Base-by-base conservation (phyloP, 345 rosid species). In the Melaleuca quinquenervia region DNA sequence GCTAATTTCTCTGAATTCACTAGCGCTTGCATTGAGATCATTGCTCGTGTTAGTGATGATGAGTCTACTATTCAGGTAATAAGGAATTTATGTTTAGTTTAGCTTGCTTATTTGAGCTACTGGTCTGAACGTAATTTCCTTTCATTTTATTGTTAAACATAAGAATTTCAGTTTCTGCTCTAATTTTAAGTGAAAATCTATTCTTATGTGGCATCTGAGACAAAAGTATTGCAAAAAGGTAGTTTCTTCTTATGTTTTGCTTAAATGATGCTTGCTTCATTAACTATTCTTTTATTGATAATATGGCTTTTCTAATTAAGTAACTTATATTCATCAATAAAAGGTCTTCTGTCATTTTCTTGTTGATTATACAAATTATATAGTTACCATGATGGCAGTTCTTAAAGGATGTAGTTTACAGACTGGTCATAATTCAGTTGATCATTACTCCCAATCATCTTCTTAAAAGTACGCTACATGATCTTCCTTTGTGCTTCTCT, bases 61-160 rank as follows among this genome's bases (percentile, higher is more conserved):
- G 99, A 97, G 89, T 93, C 99, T 84, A 97, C 98, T 87, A 93
- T 97, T 84, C 99, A 97, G 98, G 99, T 96, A 93, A 91, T 82
- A 84, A 52, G 20, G 85, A 85, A 88, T 84, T 53, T 27, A 64
- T 85, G 70, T 29, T 27, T 82, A 21, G 56, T 44, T 51, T 54
- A 9, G 54, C 13, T 82, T 50, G 48, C 48, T 36, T 36, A 70
- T 36, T 70, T 11, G 48, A 70, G 80, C 48, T 70, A 70, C 80
- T 70, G 48, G 80, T 70, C 80, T 70, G 48, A 70, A 70, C 3
- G 24, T 36, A 36, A 70, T 70, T 36, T 70, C 26, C 48, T 70
- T 70, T 48, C 80, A 70, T 32, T 32, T 36, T 70, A 9, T 70
- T 18, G 26, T 36, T 41, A 70, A 36, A 32, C 11, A 11, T 70